Conservation (phyloP, 2,329 filamentous ascomycete genomes). For the Stagonosporopsis cucurbitacearum region DNA sequence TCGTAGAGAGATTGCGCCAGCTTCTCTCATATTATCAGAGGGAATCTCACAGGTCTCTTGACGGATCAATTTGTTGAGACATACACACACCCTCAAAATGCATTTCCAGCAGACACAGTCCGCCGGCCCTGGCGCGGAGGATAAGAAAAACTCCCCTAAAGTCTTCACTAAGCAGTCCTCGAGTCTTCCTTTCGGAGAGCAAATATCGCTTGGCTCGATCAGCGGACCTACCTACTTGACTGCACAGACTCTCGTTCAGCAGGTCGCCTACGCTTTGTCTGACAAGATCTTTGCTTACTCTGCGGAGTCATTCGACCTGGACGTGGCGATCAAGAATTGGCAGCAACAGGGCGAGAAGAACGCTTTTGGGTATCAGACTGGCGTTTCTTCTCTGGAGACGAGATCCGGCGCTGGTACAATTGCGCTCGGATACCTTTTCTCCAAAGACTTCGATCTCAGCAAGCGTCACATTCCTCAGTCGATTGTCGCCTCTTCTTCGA, state of each 20-base stretch:
- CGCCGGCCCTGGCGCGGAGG: conserved; percentile 44
- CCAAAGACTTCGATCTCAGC: conserved; percentile 89
- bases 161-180: conserved; percentile 54
- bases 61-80: conserved; percentile 19
- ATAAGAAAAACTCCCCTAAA: conserved; percentile 39
- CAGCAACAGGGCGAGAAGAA: conserved; percentile 73
- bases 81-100: conserved; percentile 36
- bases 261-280: conserved; percentile 92
- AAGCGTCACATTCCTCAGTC: conserved; percentile 93
- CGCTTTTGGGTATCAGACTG: conserved; percentile 79
- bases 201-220: conserved; percentile 64
- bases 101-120: conserved; percentile 48
- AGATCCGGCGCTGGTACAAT: conserved; percentile 87
- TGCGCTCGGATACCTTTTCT: conserved; percentile 96
- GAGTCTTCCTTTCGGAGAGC: conserved; percentile 60
- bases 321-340: conserved; percentile 83
- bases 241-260: conserved; percentile 91
- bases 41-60: conserved; percentile 17
- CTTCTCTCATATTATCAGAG: conserved; percentile 19
- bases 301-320: conserved; percentile 89
- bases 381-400: conserved; percentile 82
- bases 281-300: conserved; percentile 99
- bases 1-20: conserved; percentile 17
- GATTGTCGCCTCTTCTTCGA: conserved; percentile 84
- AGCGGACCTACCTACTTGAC: conserved; percentile 91